Base-by-base conservation (phyloP, 495 filamentous ascomycete species). In the Talaromyces thailandensis region DNA sequence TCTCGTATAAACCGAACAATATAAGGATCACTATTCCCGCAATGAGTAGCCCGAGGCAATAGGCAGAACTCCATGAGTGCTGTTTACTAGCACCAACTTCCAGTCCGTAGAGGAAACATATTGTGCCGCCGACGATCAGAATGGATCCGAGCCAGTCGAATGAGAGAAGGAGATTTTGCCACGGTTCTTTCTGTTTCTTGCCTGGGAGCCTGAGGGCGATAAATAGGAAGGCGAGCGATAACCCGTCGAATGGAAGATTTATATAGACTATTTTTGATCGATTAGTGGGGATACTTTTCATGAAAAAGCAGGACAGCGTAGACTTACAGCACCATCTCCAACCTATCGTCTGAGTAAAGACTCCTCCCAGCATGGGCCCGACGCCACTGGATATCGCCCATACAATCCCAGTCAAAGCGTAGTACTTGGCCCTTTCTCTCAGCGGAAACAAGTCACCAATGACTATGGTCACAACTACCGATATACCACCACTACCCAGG, bases 371-470 rank as follows among this genome's bases (percentile, higher is more conserved):
- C 24, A 92, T 80, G 9, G 90, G 90, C 0, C 90, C 90, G 6
- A 91, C 68, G 3, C 86, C 86, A 63, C 82, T 82, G n/a, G 90
- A 89, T 58, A 91, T 72, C 16, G 89, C 90, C 89, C 89, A 94
- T 1, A 86, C 84, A 11, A 83, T 80, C 14, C 87, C 85, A 63
- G 91, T 80, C 51, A 85, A 76, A 6, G 82, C 84, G 55, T 84
- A 81, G 63, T 88, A 88, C 66, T 83, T 75, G 0, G 83, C 83
- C 8, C 85, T 82, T 32, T 86, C 81, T 48, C 81, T 70, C 76
- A 87, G 78, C 56, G 79, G 81, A 68, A 90, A 90, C 16, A 91
- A 68, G 71, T 93, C 90, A 18, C 81, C 81, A 63, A 93, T 89
- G 57, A 77, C 80, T 24, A 92, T 87, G 66, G 88, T 89, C 40